Percentiles rank a stretch among this genome's conserved stretches.
phyloP scores from a whole-genome alignment of 495 filamentous ascomycete genomes.

The Tuber magnatum region DNA sequence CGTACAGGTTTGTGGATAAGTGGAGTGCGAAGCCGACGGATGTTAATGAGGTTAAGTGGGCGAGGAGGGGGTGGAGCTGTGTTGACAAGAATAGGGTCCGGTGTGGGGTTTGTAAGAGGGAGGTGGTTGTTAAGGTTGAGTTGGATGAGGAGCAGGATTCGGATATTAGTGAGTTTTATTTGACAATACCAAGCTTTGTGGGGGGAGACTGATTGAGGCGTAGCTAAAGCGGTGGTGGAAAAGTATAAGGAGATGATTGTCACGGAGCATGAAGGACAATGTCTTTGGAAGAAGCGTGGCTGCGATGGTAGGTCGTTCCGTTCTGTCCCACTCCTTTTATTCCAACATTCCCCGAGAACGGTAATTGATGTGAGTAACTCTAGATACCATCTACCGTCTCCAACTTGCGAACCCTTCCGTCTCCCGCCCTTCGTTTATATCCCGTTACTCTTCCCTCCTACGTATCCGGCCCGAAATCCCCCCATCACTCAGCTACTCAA shows the following conservation, averaged over 20 bases:
- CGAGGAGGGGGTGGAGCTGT: slow-evolving; percentile 87
- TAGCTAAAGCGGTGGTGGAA: slow-evolving; percentile 63
- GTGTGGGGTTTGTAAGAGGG: slow-evolving; percentile 73
- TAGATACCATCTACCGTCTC: slow-evolving; percentile 52
- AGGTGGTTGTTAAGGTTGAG: slow-evolving; percentile 73
- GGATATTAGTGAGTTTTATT: slow-evolving; percentile 47
- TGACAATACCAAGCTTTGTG: not conserved
- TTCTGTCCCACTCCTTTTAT: not conserved
- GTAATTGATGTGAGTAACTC: not conserved
- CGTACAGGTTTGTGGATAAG: slow-evolving; percentile 79
- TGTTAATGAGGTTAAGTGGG: slow-evolving; percentile 90
- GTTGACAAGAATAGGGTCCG: slow-evolving; percentile 70
- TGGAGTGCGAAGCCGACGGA: slow-evolving; percentile 76
- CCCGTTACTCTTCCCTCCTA: slow-evolving; percentile 42
- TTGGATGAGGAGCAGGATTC: slow-evolving; percentile 60
- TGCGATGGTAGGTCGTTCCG: slow-evolving; percentile 10
- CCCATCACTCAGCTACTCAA: slow-evolving; percentile 47
- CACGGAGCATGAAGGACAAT: slow-evolving; percentile 71
- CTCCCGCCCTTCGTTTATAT: slow-evolving; percentile 47
- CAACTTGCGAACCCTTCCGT: slow-evolving; percentile 45
- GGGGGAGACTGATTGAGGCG: slow-evolving; percentile 18
- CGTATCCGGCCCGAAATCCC: slow-evolving; percentile 50
- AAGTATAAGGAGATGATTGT: slow-evolving; percentile 65
- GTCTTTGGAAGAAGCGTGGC: slow-evolving; percentile 67
- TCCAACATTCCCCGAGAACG: slow-evolving; percentile 1